Evolutionary conservation across 2,329 filamentous ascomycete species (phyloP), one percentile per base, ranked within the genome.

Genomic region (Cladosporium cucumerinum): DNA sequence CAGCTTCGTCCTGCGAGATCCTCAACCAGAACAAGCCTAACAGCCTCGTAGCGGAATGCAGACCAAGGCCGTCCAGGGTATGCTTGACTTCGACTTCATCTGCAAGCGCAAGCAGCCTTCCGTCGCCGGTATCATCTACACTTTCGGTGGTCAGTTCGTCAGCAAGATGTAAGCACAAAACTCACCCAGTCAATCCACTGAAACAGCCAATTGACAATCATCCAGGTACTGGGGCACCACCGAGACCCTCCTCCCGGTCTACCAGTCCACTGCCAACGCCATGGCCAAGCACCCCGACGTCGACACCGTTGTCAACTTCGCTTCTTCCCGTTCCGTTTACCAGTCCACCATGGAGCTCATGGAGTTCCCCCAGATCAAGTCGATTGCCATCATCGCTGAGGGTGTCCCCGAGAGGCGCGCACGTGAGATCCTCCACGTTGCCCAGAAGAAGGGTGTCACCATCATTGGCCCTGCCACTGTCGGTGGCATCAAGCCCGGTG

Each of bases 61-160:
- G 85, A 94, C 95, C 77, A 89, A 93, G 74, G 82, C 82, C 64
- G 82, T 84, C 60, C 82, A 84, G 79, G 82, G 82, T 69, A 84
- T 84, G 82, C 91, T 99, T 79, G 95, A 99, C 82, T 99, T 99
- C 81, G 95, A 99, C 86, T 99, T 98, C 87, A 99, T 99, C 84
- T 99, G 95, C 93, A 98, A 98, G 89, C 92, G 95, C 76, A 87
- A 89, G 78, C 96, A 91, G 67, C 95, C 95, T 70, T 99, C 95
- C 66, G 95, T 99, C 66, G 95, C 95, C 72, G 95, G 93, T 79
- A 98, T 99, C 83, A 98, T 99, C 86, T 99, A 99, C 86, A 97
- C 95, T 74, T 99, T 99, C 78, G 95, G 95, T 79, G 95, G 95
- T 73, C 95, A 99, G 84, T 99, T 99, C 88, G 95, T 99, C 79